Evolutionary conservation across 306 rosid species (phyloP), one percentile per base, ranked within the genome.

Genomic region (Cicer bijugum): DNA sequence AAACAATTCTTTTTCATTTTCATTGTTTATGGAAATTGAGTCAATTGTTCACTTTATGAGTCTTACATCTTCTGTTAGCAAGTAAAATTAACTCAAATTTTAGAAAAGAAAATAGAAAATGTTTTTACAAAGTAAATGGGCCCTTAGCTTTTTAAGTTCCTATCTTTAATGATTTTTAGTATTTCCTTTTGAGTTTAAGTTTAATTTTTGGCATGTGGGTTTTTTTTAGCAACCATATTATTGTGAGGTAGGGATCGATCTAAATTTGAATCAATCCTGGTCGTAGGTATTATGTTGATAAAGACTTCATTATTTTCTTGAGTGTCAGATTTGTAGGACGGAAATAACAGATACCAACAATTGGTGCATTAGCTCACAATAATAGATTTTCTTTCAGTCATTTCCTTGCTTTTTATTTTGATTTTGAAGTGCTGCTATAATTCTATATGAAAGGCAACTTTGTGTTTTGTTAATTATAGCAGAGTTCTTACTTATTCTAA

Each of bases 381-480:
- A 9, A 46, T 77, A 45, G 28, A 48, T 28, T 23, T 47, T 42
- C 69, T 47, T 12, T 19, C 55, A 9, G 11, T 71, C 43, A 39
- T 53, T 68, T 59, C 4, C 19, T 68, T 77, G 61, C 42, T 53
- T 23, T 19, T 69, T 77, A 55, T 53, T 40, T 77, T 48, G 8
- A 55, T 53, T 40, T 77, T 48, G 8, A 37, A 69, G 14, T 19
- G 63, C 65, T 52, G 20, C 9, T 48, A 46, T 73, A 69, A 37
- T 63, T 39, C 53, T 74, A 4, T 65, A 46, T 77, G 39, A 73
- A 72, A 35, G 55, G 40, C 12, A 45, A 45, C 75, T 28, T 73
- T 72, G 7, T 51, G 35, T 56, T 43, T 46, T 80, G 72, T 37
- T 63, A 14, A 12, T 19, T 58, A 44, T 63, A 74, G 56, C 71